Percentiles rank a stretch among this genome's conserved stretches.
Evolutionary conservation across 169 alveolate species (phyloP).

Genomic region (Plasmodium ovale): DNA sequence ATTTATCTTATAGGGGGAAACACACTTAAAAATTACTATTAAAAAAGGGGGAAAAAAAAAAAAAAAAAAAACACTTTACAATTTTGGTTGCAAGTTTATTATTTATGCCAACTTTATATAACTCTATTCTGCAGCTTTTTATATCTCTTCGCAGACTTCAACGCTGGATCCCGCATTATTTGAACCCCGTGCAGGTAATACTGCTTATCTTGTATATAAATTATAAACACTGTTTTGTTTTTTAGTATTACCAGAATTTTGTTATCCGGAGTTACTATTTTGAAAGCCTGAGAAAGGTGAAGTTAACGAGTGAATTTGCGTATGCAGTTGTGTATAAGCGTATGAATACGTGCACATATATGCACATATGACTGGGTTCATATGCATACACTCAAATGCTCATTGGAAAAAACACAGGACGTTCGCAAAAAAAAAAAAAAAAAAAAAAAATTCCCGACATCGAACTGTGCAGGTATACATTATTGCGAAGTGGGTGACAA

Average conservation of each 20-base stretch:
- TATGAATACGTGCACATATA: neutral
- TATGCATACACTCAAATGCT: too few species aligned
- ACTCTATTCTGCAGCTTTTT: constrained; percentile 47
- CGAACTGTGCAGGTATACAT: too few species aligned
- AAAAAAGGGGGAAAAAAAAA: too few species aligned
- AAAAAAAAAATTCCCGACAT: too few species aligned
- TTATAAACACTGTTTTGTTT: constrained; percentile 64
- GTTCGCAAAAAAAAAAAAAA: too few species aligned
- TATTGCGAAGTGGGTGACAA: neutral
- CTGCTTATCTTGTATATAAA: constrained; percentile 44
- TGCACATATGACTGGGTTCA: neutral
- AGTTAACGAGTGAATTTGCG: neutral
- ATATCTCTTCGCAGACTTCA: constrained; percentile 61
- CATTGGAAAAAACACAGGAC: too few species aligned
- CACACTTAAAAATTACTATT: too few species aligned
- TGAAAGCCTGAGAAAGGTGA: constrained; percentile 34
- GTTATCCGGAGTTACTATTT: constrained; percentile 66
- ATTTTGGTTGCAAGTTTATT: too few species aligned
- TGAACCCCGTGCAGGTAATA: constrained; percentile 70
- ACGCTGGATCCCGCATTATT: constrained; percentile 71
- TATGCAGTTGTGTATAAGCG: constrained; percentile 1
- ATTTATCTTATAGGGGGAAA: too few species aligned
- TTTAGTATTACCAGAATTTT: constrained; percentile 45
- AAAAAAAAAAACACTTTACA: neutral
- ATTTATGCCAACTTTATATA: too few species aligned